These are phyloP conservation scores for Ogataea kodamae DNA, from an alignment of 805 yeast species.

Conservation along the genomic window DNA sequence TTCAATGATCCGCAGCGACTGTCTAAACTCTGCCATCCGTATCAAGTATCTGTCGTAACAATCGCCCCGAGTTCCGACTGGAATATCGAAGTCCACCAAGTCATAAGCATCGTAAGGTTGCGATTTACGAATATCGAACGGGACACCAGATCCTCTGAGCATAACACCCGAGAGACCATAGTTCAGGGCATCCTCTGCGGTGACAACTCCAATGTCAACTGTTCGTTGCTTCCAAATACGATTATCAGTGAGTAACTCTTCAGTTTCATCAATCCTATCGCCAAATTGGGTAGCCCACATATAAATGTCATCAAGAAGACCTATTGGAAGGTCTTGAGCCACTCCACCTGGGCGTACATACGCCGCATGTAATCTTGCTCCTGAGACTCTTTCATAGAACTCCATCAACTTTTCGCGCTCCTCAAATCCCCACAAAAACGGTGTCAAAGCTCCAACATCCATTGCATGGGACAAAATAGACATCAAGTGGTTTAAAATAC, in stretches of 20 bases:
- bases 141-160: conserved; percentile 89
- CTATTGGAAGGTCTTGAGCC: conserved; percentile 81
- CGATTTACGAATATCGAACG: conserved; percentile 79
- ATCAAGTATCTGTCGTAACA: conserved; percentile 86
- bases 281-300: conserved; percentile 97
- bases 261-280: conserved; percentile 86
- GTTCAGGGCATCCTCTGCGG: conserved; percentile 85
- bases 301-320: conserved; percentile 82
- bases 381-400: conserved; percentile 85
- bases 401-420: conserved; percentile 93
- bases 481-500: conserved; percentile 82
- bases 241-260: conserved; percentile 84
- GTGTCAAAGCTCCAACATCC: conserved; percentile 94
- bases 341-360: conserved; percentile 93
- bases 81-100: conserved; percentile 77
- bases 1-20: conserved; percentile 81
- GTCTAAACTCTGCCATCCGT: conserved; percentile 92
- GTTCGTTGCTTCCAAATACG: conserved; percentile 92
- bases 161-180: conserved; percentile 81
- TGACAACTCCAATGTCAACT: conserved; percentile 69
- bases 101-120: conserved; percentile 92
- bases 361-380: conserved; percentile 86
- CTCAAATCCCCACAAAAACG: conserved; percentile 92
- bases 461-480: conserved; percentile 82
- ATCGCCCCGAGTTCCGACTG: conserved; percentile 86